These are phyloP conservation scores for Globisporangium cystogenes DNA, from an alignment of 352 stramenopile species.

Conservation along the genomic window DNA sequence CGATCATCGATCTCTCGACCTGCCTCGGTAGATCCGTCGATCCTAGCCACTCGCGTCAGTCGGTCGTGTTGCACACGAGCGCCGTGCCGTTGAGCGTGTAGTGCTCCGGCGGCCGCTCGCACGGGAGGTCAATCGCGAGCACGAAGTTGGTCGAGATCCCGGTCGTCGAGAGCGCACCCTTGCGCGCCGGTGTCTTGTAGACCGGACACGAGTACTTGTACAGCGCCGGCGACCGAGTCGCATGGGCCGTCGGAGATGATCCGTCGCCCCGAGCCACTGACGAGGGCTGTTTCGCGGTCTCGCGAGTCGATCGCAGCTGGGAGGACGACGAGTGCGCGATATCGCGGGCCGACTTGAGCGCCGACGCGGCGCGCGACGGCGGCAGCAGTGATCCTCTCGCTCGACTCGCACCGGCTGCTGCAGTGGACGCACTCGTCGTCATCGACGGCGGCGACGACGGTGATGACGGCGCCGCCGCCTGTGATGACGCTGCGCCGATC, in stretches of 20 bases:
- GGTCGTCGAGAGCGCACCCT: slow-evolving; percentile 90
- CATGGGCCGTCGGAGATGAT: not conserved
- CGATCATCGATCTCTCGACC: not conserved
- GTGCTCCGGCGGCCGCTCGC: slow-evolving; percentile 57
- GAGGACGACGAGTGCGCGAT: not conserved
- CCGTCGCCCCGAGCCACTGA: not conserved
- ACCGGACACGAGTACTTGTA: slow-evolving; percentile 84
- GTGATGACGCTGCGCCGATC: slow-evolving; percentile 7
- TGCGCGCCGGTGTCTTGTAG: slow-evolving; percentile 89
- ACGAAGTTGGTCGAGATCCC: slow-evolving; percentile 93
- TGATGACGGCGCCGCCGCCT: not conserved
- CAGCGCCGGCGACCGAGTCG: not conserved
- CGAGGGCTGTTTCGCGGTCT: not conserved
- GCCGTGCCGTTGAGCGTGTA: slow-evolving; percentile 91
- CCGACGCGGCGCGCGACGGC: not conserved
- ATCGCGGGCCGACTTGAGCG: not conserved
- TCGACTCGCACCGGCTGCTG: not conserved
- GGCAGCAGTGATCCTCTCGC: not conserved
- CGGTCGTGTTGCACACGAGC: slow-evolving; percentile 63
- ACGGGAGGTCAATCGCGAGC: slow-evolving; percentile 84
- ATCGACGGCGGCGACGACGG: not conserved
- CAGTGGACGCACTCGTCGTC: too few species aligned
- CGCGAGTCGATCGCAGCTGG: not conserved
- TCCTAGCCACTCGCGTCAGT: not conserved
- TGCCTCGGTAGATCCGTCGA: not conserved